Conservation (phyloP, 2,329 filamentous ascomycete genomes). For the Pseudogymnoascus sp. region DNA sequence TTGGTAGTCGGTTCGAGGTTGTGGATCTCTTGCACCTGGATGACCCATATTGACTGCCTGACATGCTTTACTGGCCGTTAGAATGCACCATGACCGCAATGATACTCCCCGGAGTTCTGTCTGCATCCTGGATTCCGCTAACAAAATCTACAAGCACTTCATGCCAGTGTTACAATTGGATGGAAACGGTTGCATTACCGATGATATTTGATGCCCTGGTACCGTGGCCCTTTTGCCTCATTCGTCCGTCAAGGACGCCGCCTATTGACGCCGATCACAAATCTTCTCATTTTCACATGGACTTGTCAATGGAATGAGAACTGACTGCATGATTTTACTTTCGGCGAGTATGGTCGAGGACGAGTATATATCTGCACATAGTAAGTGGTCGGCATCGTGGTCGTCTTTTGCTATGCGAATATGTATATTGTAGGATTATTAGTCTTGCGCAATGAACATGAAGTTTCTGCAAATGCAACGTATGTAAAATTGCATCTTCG, state of each 20-base stretch:
- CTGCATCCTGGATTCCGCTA: not conserved
- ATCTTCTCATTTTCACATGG: not conserved
- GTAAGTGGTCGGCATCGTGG: conserved; percentile 1
- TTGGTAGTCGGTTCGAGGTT: not conserved
- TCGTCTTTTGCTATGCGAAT: conserved; percentile 5
- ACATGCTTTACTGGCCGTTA: conserved; percentile 5
- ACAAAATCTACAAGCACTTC: not conserved
- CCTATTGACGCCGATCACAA: not conserved
- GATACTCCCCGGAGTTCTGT: not conserved
- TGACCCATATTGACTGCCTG: conserved; percentile 6
- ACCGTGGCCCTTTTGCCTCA: not conserved
- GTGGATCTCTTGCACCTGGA: not conserved
- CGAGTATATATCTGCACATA: conserved; percentile 3
- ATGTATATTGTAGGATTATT: conserved; percentile 8
- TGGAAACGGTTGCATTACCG: not conserved
- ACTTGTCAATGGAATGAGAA: not conserved
- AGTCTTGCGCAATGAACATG: conserved; percentile 1
- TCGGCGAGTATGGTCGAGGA: not conserved
- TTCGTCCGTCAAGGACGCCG: not conserved
- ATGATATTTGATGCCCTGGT: not conserved
- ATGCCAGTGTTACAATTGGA: conserved; percentile 1
- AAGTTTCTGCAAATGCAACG: not conserved
- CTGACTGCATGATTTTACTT: not conserved
- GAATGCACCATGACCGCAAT: conserved; percentile 4
- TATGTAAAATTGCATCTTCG: not conserved